Base-by-base conservation (phyloP, 176 grass and related monocot species). In the Avena sativa region DNA sequence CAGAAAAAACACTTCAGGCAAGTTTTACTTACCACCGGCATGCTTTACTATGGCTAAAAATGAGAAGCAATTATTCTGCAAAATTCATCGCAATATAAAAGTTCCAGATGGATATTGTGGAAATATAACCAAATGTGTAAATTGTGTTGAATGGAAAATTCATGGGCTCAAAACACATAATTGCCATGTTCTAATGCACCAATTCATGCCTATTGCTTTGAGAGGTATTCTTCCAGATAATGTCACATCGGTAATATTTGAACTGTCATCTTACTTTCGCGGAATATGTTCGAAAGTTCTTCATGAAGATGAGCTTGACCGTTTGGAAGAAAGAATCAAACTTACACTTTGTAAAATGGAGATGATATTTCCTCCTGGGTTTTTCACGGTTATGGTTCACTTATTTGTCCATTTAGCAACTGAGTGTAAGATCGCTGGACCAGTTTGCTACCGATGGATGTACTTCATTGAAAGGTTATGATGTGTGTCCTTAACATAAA, bases 271-370 rank as follows among this genome's bases (percentile, higher is more conserved):
- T 30, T 83, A 83, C 8, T 83, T 83, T 44, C 28, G 48, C 9
- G 65, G 66, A 21, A 55, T 83, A 83, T 83, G 65, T 83, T 55
- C 81, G 14, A 70, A 83, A 58, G 81, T 83, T 58, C 48, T 83
- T 44, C 65, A 71, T 43, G 81, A 71, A 12, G 30, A 83, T 43
- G 49, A 83, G 32, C 50, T 83, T 21, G 65, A 71, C 6, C 65
- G 34, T 38, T 71, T 83, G 62, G 65, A 34, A 34, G 28, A 68
- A 34, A 32, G 64, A 34, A 68, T 68, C 40, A 83, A 26, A 72
- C 14, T 83, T 21, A 83, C 81, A 44, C 15, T 71, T 0, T 83
- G 48, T 4, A 51, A 57, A 36, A 69, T 83, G 15, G 62, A 82
- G 13, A 82, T 83, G 23, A 83, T 69, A 34, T 71, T 71, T 7